Conservation (phyloP, 106 monocot species). For the Acanthochlamys bracteata region DNA sequence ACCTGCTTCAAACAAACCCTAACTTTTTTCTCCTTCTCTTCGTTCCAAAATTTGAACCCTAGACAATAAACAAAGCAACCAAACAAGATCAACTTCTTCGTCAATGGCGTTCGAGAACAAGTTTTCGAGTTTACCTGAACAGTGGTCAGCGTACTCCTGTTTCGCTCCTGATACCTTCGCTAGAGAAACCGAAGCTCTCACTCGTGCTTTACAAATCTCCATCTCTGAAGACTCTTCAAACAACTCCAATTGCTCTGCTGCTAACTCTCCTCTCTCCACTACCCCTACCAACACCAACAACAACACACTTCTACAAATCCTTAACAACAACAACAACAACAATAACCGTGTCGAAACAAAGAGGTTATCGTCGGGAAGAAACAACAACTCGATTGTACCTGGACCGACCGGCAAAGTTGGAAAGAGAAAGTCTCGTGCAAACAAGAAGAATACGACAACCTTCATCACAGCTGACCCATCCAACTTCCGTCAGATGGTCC, state of each 20-base stretch:
- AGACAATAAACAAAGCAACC: too few species aligned
- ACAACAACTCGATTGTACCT: not conserved
- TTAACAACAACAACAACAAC: not conserved
- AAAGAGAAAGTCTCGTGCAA: slow-evolving; percentile 39
- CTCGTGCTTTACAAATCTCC: slow-evolving; percentile 53
- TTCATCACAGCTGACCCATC: slow-evolving; percentile 56
- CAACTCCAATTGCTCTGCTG: slow-evolving; percentile 9
- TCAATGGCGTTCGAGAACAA: slow-evolving; percentile 17
- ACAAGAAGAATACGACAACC: slow-evolving; percentile 37
- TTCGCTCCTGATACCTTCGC: slow-evolving; percentile 22
- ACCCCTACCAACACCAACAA: not conserved
- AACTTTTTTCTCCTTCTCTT: too few species aligned
- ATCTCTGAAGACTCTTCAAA: slow-evolving; percentile 34
- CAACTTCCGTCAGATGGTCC: slow-evolving; percentile 64
- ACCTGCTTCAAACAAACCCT: too few species aligned
- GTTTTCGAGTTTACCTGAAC: slow-evolving; percentile 10
- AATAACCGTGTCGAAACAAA: not conserved
- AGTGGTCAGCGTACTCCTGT: slow-evolving; percentile 4
- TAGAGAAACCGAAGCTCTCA: slow-evolving; percentile 41
- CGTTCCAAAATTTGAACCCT: too few species aligned
- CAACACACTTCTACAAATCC: not conserved
- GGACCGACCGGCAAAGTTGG: slow-evolving; percentile 12
- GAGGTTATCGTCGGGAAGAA: too few species aligned
- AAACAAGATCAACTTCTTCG: too few species aligned
- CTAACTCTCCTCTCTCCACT: slow-evolving; percentile 1